Conservation (phyloP, 306 rosid species). For the Ormosia semicastrata region DNA sequence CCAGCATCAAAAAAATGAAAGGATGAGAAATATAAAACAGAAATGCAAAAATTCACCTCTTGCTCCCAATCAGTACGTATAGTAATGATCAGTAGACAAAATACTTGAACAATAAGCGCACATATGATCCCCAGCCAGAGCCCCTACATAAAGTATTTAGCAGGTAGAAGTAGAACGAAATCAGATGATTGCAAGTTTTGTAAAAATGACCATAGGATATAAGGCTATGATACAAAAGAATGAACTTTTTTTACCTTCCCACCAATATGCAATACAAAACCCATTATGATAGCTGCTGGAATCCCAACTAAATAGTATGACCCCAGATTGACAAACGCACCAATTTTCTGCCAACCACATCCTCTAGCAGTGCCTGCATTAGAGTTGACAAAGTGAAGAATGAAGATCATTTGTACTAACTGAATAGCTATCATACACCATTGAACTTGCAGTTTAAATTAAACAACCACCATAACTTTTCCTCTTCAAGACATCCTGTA, state of each 20-base stretch:
- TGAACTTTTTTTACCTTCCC: constrained; percentile 54
- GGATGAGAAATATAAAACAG: neutral
- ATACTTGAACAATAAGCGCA: constrained; percentile 63
- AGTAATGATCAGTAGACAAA: constrained; percentile 43
- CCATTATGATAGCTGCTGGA: constrained; percentile 55
- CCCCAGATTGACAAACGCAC: constrained; percentile 74
- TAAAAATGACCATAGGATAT: neutral
- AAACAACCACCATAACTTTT: neutral
- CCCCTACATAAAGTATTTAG: constrained; percentile 41
- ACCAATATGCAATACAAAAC: constrained; percentile 58
- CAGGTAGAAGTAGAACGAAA: neutral
- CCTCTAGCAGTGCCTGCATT: constrained; percentile 74
- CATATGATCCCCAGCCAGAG: constrained; percentile 75
- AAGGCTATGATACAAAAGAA: neutral
- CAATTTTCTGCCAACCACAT: constrained; percentile 84
- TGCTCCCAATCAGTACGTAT: constrained; percentile 67
- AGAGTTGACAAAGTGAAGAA: neutral
- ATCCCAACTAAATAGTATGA: constrained; percentile 71
- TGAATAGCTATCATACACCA: neutral
- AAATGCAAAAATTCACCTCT: constrained; percentile 38
- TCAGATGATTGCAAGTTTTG: neutral
- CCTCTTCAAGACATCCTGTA: neutral
- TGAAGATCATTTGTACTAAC: neutral
- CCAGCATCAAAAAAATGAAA: neutral
- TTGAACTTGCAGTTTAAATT: neutral